These are phyloP conservation scores for Chalaropsis ovoidea DNA, from an alignment of 2,329 filamentous ascomycete genomes.

Conservation along the genomic window DNA sequence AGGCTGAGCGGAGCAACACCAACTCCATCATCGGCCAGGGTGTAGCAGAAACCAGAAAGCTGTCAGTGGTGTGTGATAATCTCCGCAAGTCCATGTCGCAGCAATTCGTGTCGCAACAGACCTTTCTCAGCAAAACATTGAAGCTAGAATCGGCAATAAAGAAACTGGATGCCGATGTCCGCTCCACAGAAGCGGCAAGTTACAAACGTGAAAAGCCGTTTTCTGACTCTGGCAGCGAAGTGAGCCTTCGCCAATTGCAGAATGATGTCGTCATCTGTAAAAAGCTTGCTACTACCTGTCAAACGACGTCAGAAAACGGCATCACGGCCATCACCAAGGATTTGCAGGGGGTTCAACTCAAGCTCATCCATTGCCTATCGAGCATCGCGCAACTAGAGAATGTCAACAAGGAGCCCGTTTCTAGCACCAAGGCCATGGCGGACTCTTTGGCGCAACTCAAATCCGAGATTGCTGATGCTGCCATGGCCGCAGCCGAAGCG, in stretches of 20 bases:
- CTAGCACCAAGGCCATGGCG: background rate
- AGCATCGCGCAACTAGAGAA: background rate
- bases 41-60: background rate
- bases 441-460: background rate
- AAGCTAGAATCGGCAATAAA: background rate
- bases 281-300: background rate
- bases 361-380: background rate
- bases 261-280: background rate
- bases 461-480: background rate
- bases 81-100: background rate
- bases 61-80: background rate
- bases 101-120: background rate
- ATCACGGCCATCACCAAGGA: background rate
- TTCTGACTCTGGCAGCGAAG: background rate
- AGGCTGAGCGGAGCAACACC: background rate
- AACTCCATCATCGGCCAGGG: background rate
- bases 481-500: background rate
- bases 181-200: background rate
- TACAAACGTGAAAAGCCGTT: background rate
- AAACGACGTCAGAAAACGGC: background rate
- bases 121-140: background rate
- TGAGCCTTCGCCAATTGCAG: background rate
- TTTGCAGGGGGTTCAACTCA: constrained; percentile 4
- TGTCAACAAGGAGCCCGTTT: background rate
- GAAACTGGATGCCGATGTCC: background rate